phyloP scores from a whole-genome alignment of 306 rosid genomes.

The Trifolium fragiferum region DNA sequence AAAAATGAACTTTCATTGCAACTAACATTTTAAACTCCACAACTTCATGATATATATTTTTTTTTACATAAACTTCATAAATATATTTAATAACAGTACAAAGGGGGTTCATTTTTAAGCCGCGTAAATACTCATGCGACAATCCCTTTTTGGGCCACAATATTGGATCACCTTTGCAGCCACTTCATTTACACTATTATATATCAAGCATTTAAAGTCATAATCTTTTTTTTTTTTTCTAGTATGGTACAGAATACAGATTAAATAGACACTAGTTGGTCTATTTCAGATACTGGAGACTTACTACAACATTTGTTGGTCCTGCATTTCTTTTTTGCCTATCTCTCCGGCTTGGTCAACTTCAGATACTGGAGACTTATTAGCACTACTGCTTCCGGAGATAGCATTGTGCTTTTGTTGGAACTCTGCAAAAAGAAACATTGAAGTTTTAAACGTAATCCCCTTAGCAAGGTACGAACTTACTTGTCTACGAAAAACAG shows the following conservation, averaged over 20 bases:
- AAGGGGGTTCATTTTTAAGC: not conserved
- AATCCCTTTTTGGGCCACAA: not conserved
- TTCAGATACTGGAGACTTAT: conserved; percentile 52
- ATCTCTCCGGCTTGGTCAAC: conserved; percentile 50
- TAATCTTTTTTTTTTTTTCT: not conserved
- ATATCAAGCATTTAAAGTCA: conserved; percentile 6
- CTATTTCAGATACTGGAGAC: conserved; percentile 36
- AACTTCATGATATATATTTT: too few relatives aligned
- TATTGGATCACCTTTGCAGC: conserved; percentile 12
- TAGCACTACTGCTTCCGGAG: conserved; percentile 26
- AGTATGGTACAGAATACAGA: conserved; percentile 23
- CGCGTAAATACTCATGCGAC: not conserved
- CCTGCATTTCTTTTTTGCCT: conserved; percentile 42
- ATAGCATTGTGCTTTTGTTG: conserved; percentile 34
- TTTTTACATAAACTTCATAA: not conserved
- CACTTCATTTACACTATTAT: not conserved
- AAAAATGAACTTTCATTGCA: conserved; percentile 9
- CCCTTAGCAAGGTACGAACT: conserved; percentile 19
- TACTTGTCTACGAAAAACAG: conserved; percentile 2
- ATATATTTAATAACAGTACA: not conserved
- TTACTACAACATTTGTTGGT: conserved; percentile 53
- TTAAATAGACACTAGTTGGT: conserved; percentile 7
- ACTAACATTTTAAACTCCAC: not conserved
- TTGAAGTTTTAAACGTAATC: conserved; percentile 9
- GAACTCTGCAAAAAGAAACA: conserved; percentile 48